These are phyloP conservation scores for Arbutus unedo DNA, from an alignment of 148 eudicot genomes.

Conservation along the genomic window DNA sequence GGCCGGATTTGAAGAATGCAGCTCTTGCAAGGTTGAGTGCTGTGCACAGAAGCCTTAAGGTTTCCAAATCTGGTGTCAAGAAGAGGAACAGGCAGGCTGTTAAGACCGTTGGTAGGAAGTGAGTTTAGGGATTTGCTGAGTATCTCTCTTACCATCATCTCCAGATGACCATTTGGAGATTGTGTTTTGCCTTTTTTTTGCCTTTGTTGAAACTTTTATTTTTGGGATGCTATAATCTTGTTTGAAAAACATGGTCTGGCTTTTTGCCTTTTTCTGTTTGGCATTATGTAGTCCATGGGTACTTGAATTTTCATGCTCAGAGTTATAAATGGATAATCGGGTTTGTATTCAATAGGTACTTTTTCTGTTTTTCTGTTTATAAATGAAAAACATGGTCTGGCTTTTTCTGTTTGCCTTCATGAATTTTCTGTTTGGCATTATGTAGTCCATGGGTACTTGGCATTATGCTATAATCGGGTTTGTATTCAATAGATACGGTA, in stretches of 20 bases:
- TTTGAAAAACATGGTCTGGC: constrained; percentile 1
- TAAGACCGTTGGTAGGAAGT: constrained; percentile 50
- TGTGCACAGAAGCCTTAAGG: constrained; percentile 81
- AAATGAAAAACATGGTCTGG: no score
- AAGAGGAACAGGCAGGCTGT: constrained; percentile 88
- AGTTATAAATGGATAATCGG: background rate
- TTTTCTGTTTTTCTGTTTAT: no score
- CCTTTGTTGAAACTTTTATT: background rate
- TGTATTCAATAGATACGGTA: no score
- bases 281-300: background rate
- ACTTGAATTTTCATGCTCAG: background rate
- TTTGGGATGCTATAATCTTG: constrained; percentile 1
- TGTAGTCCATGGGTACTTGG: no score
- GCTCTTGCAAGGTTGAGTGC: constrained; percentile 88
- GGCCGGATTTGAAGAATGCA: constrained; percentile 87
- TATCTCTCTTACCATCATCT: background rate
- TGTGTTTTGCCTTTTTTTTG: background rate
- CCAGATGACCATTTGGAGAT: background rate
- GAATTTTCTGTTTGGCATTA: no score
- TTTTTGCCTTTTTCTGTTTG: constrained; percentile 5
- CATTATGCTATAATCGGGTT: no score
- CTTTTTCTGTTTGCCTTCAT: no score
- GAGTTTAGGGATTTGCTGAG: constrained; percentile 6
- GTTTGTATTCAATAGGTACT: no score
- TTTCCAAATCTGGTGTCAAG: constrained; percentile 86